phyloP scores from a whole-genome alignment of 306 rosid species.

The Prunus padus region DNA sequence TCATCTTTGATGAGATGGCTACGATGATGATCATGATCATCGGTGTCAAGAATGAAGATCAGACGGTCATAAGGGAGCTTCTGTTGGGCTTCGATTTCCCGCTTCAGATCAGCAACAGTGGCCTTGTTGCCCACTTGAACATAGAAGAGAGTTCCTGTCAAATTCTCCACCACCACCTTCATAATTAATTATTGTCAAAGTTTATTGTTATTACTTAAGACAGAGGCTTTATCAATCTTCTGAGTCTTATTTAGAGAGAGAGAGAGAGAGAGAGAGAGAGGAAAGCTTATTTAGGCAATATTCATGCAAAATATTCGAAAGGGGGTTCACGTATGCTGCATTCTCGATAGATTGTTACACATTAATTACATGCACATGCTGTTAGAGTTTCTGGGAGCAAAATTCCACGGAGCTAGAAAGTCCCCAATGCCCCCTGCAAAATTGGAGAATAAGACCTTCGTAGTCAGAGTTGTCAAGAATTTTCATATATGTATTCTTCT shows the following conservation, averaged over 20 bases:
- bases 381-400: not conserved
- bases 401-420: not conserved
- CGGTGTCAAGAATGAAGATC: conserved; percentile 38
- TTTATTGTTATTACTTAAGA: too few relatives aligned
- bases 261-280: not conserved
- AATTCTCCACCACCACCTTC: conserved; percentile 40
- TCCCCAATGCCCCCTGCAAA: not conserved
- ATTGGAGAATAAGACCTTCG: too few relatives aligned
- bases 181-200: not conserved
- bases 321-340: conserved; percentile 33
- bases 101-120: conserved; percentile 51
- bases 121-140: conserved; percentile 35
- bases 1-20: conserved; percentile 23
- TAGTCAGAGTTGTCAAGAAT: too few relatives aligned
- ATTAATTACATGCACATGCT: conserved; percentile 17
- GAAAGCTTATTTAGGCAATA: not conserved
- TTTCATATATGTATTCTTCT: too few relatives aligned
- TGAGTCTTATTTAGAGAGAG: not conserved
- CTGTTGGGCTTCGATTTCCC: conserved; percentile 56
- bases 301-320: not conserved
- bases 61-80: conserved; percentile 61
- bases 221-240: not conserved
- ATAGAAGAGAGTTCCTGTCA: conserved; percentile 41
- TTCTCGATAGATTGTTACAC: conserved; percentile 18
- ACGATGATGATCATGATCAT: conserved; percentile 12